These are phyloP conservation scores for Aspergillus tamarii DNA, from an alignment of 2,329 filamentous ascomycete genomes.

Conservation along the genomic window DNA sequence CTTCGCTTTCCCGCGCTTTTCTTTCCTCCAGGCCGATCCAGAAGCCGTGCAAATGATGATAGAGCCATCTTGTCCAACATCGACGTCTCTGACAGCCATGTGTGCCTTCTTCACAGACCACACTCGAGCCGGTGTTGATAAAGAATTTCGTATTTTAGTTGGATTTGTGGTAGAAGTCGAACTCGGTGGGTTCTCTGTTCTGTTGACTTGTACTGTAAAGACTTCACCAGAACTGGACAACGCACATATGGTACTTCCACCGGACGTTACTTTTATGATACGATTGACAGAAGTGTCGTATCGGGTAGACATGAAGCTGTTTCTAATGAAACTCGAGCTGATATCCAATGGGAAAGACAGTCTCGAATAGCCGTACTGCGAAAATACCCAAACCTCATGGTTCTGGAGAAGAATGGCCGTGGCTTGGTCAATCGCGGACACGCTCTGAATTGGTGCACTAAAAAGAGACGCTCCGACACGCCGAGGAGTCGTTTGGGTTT, in stretches of 20 bases:
- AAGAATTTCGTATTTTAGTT: slow-evolving; percentile 80
- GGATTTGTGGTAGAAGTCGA: slow-evolving; percentile 87
- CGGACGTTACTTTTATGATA: slow-evolving; percentile 77
- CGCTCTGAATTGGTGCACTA: slow-evolving; percentile 70
- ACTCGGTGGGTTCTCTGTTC: slow-evolving; percentile 62
- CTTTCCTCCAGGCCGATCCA: slow-evolving; percentile 88
- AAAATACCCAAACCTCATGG: slow-evolving; percentile 89
- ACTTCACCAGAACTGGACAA: slow-evolving; percentile 83
- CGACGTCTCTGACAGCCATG: slow-evolving; percentile 83
- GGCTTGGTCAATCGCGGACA: slow-evolving; percentile 87
- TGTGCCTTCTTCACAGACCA: slow-evolving; percentile 87
- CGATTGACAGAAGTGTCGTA: slow-evolving; percentile 68
- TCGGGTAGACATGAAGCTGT: slow-evolving; percentile 66
- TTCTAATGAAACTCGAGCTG: slow-evolving; percentile 68
- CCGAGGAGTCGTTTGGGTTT: slow-evolving; percentile 78
- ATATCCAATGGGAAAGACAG: slow-evolving; percentile 79
- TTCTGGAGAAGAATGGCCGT: slow-evolving; percentile 85
- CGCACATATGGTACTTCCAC: slow-evolving; percentile 89
- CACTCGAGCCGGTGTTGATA: slow-evolving; percentile 77
- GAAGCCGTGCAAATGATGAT: slow-evolving; percentile 92
- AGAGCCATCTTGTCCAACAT: slow-evolving; percentile 87
- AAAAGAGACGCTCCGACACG: slow-evolving; percentile 87
- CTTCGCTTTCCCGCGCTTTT: slow-evolving; percentile 80
- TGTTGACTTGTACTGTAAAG: slow-evolving; percentile 80
- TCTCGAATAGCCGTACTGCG: slow-evolving; percentile 93